Evolutionary conservation across 2,329 filamentous ascomycete species (phyloP).

Genomic region (Neonectria hederae): DNA sequence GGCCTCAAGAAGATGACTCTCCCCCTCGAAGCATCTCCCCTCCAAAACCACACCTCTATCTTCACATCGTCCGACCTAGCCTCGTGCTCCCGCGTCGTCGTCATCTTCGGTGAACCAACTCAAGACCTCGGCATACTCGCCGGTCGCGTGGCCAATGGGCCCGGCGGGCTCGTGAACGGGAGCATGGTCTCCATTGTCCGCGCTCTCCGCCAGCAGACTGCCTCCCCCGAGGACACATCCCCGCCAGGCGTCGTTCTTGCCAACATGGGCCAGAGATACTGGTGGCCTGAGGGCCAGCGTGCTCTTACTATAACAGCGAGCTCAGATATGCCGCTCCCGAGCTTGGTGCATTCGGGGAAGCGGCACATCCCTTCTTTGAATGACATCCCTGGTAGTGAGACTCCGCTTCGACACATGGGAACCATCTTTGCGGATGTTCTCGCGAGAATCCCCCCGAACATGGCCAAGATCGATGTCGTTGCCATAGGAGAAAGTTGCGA

Average conservation of each 20-base stretch:
- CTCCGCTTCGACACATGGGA: constrained; percentile 67
- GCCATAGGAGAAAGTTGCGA: constrained; percentile 75
- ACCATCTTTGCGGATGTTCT: constrained; percentile 75
- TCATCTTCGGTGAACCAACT: constrained; percentile 76
- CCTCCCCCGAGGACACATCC: constrained; percentile 45
- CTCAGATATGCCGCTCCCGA: constrained; percentile 67
- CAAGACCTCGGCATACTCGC: constrained; percentile 82
- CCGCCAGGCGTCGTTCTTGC: constrained; percentile 74
- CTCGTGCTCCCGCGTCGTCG: constrained; percentile 69
- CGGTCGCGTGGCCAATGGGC: constrained; percentile 70
- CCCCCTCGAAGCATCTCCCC: constrained; percentile 60
- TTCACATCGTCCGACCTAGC: constrained; percentile 64
- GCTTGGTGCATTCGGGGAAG: constrained; percentile 66
- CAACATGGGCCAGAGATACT: constrained; percentile 81
- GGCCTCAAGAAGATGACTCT: constrained; percentile 70
- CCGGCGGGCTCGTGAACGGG: constrained; percentile 75
- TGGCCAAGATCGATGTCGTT: constrained; percentile 73
- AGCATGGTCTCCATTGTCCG: constrained; percentile 72
- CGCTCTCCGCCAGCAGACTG: constrained; percentile 51
- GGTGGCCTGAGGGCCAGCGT: constrained; percentile 72
- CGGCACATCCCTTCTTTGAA: constrained; percentile 66
- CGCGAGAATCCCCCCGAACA: constrained; percentile 53
- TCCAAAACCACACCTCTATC: constrained; percentile 73
- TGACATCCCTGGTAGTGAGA: constrained; percentile 67
- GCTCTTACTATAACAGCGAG: constrained; percentile 69